These are phyloP conservation scores for Cucurbita maxima DNA, from an alignment of 306 rosid genomes.

Conservation along the genomic window DNA sequence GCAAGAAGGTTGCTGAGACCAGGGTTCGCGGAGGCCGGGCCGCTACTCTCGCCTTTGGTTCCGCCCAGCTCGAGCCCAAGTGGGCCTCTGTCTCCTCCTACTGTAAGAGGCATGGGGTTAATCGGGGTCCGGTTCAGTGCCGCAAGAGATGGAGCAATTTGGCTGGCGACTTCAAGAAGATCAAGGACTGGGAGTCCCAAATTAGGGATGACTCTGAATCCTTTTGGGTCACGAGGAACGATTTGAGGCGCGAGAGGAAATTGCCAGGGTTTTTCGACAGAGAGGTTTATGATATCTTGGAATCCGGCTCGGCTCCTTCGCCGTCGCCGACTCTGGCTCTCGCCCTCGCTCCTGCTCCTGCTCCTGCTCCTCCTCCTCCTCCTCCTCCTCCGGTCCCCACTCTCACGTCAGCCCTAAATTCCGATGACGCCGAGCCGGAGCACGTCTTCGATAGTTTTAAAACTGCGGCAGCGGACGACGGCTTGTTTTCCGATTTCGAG, in stretches of 20 bases:
- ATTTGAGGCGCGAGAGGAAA: conserved; percentile 77
- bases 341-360: conserved; percentile 10
- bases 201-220: conserved; percentile 69
- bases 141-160: conserved; percentile 97
- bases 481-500: conserved; percentile 64
- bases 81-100: conserved; percentile 87
- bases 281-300: conserved; percentile 83
- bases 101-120: conserved; percentile 79
- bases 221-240: conserved; percentile 94
- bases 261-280: conserved; percentile 77
- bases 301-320: conserved; percentile 33
- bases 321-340: conserved; percentile 6
- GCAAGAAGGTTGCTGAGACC: conserved; percentile 70
- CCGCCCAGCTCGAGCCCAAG: conserved; percentile 67
- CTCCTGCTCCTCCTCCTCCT: conserved; percentile 5
- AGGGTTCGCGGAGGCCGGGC: conserved; percentile 44
- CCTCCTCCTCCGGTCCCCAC: conserved; percentile 1
- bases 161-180: conserved; percentile 93
- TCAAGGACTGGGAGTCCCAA: conserved; percentile 82
- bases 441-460: conserved; percentile 43
- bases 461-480: conserved; percentile 47
- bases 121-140: conserved; percentile 95
- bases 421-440: conserved; percentile 20
- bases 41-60: conserved; percentile 36
- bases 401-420: conserved; percentile 1